Evolutionary conservation across 495 filamentous ascomycete genomes (phyloP).

Genomic region (Xanthoparmelia taractica): DNA sequence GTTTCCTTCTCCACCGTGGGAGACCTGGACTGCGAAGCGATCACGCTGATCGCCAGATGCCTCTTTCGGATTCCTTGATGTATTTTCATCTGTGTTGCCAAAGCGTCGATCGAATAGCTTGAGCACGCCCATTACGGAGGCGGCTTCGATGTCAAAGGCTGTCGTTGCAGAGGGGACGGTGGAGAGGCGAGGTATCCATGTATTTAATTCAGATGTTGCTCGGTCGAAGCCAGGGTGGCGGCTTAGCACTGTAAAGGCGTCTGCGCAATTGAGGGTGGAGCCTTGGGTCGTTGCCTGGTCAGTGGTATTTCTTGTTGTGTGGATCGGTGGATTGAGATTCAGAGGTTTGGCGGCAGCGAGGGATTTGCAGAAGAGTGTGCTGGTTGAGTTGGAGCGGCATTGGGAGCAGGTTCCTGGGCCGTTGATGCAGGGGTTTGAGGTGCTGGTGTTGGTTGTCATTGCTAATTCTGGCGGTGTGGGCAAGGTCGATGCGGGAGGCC

Average conservation of each 20-base stretch:
- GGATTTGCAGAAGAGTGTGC: conserved; percentile 79
- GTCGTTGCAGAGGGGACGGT: conserved; percentile 46
- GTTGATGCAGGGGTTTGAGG: conserved; percentile 48
- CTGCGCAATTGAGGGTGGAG: conserved; percentile 57
- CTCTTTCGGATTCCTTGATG: neutral
- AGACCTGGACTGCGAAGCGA: neutral
- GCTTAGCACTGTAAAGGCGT: conserved; percentile 73
- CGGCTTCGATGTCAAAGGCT: conserved; percentile 74
- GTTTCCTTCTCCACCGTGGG: neutral
- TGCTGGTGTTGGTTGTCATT: neutral
- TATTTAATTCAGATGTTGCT: conserved; percentile 65
- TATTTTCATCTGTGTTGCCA: conserved; percentile 27
- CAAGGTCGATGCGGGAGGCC: conserved; percentile 62
- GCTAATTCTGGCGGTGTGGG: conserved; percentile 28
- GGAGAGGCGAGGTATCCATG: conserved; percentile 67
- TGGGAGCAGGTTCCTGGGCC: conserved; percentile 75
- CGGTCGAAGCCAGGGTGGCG: conserved; percentile 72
- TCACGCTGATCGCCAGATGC: neutral
- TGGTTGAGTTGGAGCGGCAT: conserved; percentile 68
- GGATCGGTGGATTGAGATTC: conserved; percentile 23
- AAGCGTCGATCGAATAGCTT: conserved; percentile 78
- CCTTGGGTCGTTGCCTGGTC: conserved; percentile 27
- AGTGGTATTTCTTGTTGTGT: conserved; percentile 26
- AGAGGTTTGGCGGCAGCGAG: conserved; percentile 57
- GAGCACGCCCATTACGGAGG: conserved; percentile 78